phyloP scores from a whole-genome alignment of 768 basidiomycete genomes.

The Lyophyllum decastes region DNA sequence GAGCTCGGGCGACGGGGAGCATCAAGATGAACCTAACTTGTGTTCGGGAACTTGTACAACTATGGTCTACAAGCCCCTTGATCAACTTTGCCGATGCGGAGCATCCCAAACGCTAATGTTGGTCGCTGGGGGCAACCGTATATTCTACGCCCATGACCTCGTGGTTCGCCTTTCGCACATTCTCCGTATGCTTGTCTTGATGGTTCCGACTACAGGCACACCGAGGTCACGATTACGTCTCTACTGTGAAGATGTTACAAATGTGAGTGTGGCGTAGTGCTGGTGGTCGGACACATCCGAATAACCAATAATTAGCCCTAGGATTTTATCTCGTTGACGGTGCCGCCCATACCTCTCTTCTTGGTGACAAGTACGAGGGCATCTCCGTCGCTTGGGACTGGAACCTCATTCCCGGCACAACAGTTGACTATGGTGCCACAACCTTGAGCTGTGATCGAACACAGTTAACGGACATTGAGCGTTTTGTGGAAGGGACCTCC shows the following conservation, averaged over 20 bases:
- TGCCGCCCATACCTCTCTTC: conserved; percentile 60
- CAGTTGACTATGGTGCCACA: conserved; percentile 62
- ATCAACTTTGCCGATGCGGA: conserved; percentile 34
- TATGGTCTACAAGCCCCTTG: conserved; percentile 50
- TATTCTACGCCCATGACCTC: conserved; percentile 68
- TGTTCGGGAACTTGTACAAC: conserved; percentile 47
- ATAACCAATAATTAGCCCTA: conserved; percentile 38
- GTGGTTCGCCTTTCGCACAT: conserved; percentile 42
- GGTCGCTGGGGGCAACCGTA: conserved; percentile 57
- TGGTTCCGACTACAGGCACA: conserved; percentile 52
- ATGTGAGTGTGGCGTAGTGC: conserved; percentile 35
- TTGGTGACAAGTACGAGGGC: conserved; percentile 72
- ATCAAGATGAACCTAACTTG: conserved; percentile 58
- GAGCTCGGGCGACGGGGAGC: conserved; percentile 51
- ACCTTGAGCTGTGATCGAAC: conserved; percentile 48
- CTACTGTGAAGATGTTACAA: conserved; percentile 67
- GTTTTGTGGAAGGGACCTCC: conserved; percentile 69
- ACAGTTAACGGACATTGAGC: conserved; percentile 44
- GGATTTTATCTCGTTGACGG: conserved; percentile 76
- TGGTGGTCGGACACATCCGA: neutral
- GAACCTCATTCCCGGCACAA: conserved; percentile 76
- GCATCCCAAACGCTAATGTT: conserved; percentile 47
- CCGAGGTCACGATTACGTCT: conserved; percentile 58
- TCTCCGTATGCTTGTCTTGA: neutral
- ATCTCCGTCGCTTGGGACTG: conserved; percentile 76